Percentiles rank a stretch among this genome's conserved stretches.
These are phyloP conservation scores for Paramecium sonneborni DNA, from an alignment of 73 alveolate genomes.

Conservation along the genomic window DNA sequence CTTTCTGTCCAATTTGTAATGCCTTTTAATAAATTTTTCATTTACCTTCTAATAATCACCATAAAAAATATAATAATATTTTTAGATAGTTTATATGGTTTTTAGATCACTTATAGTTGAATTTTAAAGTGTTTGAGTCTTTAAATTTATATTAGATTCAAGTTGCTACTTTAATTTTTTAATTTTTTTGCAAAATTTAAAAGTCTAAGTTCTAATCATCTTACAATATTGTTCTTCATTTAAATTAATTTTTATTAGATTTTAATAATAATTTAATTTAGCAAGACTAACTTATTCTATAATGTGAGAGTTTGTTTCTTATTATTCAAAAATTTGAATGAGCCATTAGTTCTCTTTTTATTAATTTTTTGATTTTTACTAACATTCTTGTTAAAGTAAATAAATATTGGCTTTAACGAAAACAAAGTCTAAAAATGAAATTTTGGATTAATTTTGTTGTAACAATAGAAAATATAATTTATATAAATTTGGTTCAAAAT, in stretches of 20 bases:
- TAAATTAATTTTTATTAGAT: background rate
- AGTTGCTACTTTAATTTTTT: background rate
- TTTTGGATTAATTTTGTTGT: background rate
- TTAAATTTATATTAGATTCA: background rate
- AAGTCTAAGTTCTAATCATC: background rate
- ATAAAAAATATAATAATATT: background rate
- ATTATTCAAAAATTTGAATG: background rate
- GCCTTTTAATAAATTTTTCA: background rate
- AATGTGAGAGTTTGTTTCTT: background rate
- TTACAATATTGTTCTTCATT: background rate
- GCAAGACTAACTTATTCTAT: background rate
- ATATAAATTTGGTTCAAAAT: background rate
- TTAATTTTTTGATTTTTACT: background rate
- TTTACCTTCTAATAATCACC: background rate
- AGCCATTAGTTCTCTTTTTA: background rate
- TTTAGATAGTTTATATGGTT: background rate
- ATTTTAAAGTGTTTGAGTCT: background rate
- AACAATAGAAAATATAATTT: background rate
- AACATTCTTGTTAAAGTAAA: background rate
- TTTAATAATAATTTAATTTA: background rate
- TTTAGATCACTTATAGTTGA: background rate
- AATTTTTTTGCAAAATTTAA: background rate
- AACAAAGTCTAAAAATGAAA: background rate
- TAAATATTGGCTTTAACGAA: background rate
- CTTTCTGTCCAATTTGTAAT: background rate